Conservation (phyloP, 2,329 filamentous ascomycete species). For the Paecilomyces dactylethromorphus region DNA sequence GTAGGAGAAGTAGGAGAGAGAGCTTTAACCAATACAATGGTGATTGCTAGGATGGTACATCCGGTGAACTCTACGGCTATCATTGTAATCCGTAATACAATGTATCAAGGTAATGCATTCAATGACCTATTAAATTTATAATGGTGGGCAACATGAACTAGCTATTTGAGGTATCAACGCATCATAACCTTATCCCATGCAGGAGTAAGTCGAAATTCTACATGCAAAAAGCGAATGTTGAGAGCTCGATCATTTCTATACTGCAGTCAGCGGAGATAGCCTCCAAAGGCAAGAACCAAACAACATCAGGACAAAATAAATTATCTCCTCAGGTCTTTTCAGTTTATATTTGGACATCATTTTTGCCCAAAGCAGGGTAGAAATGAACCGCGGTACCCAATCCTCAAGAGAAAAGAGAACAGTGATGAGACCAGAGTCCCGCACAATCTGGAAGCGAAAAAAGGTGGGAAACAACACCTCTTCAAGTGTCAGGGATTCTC, state of each 20-base stretch:
- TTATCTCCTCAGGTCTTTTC: slow-evolving; percentile 41
- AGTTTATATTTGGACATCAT: slow-evolving; percentile 37
- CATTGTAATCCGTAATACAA: background rate
- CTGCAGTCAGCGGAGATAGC: background rate
- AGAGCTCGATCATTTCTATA: background rate
- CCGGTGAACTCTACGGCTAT: background rate
- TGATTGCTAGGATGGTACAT: background rate
- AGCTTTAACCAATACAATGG: background rate
- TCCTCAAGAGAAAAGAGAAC: slow-evolving; percentile 3
- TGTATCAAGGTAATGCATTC: background rate
- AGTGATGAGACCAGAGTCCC: background rate
- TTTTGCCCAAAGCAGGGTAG: slow-evolving; percentile 17
- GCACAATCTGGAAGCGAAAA: background rate
- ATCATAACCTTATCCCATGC: background rate
- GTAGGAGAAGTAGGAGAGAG: background rate
- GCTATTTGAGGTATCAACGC: background rate
- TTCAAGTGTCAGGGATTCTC: background rate
- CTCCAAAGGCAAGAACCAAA: background rate
- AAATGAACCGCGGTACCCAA: slow-evolving; percentile 23
- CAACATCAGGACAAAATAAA: background rate
- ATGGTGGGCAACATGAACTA: background rate
- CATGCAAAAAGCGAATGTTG: background rate
- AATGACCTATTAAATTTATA: background rate
- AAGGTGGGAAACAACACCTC: background rate
- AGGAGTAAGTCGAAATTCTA: background rate